Evolutionary conservation across 2,329 filamentous ascomycete species (phyloP), one percentile per base, ranked within the genome.

Genomic region (Sclerotiophoma versabilis): DNA sequence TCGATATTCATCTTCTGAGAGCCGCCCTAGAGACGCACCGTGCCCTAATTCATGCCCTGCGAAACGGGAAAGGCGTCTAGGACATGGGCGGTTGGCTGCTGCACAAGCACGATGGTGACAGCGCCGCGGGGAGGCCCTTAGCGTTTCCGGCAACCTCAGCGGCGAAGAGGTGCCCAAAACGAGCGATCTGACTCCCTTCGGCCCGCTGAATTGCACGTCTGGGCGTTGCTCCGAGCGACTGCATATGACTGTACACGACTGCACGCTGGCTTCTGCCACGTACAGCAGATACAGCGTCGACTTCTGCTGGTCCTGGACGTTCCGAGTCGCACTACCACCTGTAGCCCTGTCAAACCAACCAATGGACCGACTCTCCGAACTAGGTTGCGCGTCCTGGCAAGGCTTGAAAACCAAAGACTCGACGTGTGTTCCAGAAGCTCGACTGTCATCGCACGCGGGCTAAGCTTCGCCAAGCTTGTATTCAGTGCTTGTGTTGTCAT

Each of bases 391-490:
- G 48, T 47, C 43, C 33, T 20, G 29, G 27, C 33, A 20, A 10
- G 6, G 27, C 45, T 30, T 23, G 39, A 43, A 45, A 36, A 30
- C 39, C 51, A 30, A 49, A 45, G 33, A 25, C 22, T 11, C 30
- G 42, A 10, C 5, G 22, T 29, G 22, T 29, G 39, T 49, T 54
- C 51, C 27, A 49, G 45, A 50, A 46, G 39, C 20, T n/a, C n/a
- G 32, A 43, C 32, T 29, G 43, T 26, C 38, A 44, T 45, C 27
- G 29, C 33, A 20, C 22, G 39, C 33, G 30, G 9, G 53, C 59
- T 64, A 69, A 69, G 66, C 65, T 63, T 69, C 60, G 66, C 66
- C 65, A 68, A 69, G 65, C 34, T 39, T 25, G 23, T 23, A 49
- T 41, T 19, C 37, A 63, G 67, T 59, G 66, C 66, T 69, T 69